These are phyloP conservation scores for Exophiala sp. DNA, from an alignment of 2,329 filamentous ascomycete species.

Conservation along the genomic window DNA sequence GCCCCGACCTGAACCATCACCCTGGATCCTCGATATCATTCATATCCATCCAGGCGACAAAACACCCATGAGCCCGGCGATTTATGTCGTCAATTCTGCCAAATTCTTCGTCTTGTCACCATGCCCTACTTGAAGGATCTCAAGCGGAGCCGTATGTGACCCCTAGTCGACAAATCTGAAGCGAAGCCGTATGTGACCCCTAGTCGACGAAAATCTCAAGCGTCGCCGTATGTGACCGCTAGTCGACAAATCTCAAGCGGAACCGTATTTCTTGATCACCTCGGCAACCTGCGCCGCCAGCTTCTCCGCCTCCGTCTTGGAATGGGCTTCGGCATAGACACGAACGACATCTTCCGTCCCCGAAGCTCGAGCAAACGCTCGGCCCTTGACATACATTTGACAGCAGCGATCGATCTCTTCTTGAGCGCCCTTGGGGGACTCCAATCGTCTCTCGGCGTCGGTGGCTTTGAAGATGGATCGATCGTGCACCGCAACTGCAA, in stretches of 20 bases:
- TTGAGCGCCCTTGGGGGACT: conserved; percentile 72
- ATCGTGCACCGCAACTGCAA: conserved; percentile 82
- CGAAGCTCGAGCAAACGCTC: conserved; percentile 84
- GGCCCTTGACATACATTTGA: conserved; percentile 81
- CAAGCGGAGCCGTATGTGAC: no score
- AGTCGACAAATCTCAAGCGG: no score
- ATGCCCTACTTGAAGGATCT: no score
- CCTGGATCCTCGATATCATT: not conserved
- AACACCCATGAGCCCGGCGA: not conserved
- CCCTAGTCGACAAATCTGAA: no score
- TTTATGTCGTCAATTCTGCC: no score
- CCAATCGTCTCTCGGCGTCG: conserved; percentile 83
- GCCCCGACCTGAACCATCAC: not conserved
- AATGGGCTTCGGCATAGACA: conserved; percentile 92
- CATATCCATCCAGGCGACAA: not conserved
- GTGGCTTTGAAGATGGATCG: conserved; percentile 86
- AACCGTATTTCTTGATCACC: conserved; percentile 58
- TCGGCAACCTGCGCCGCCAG: conserved; percentile 75
- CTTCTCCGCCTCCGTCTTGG: conserved; percentile 82
- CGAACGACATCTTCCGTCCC: conserved; percentile 95
- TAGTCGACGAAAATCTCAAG: no score
- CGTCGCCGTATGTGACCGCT: no score
- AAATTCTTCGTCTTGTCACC: no score
- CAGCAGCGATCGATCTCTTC: conserved; percentile 80
- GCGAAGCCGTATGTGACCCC: no score